Evolutionary conservation across 1,139 yeast genomes (phyloP), one percentile per base, ranked within the genome.

Genomic region (Geotrichum citri-aurantii): DNA sequence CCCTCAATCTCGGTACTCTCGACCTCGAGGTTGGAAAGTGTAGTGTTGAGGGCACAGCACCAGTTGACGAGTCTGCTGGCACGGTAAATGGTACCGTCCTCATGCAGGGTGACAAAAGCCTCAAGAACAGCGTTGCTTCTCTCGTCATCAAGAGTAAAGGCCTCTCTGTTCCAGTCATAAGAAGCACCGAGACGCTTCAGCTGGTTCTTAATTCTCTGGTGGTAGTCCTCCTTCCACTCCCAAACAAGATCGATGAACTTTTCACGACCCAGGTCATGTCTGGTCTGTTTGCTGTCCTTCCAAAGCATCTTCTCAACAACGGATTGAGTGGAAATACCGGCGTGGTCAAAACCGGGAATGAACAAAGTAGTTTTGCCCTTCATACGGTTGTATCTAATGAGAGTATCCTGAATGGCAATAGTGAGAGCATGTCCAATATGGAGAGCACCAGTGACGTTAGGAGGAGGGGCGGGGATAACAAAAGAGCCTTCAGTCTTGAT

Each of bases 371-470:
- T 91, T 76, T 88, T 89, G 58, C 99, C 99, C 76, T 86, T 86
- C 99, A 93, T 93, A 79, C 99, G 87, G 79, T 95, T 84, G 80
- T 83, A 93, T 76, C 99, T 84, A 65, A 91, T 85, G 71, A 93
- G 81, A 46, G 98, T 76, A 74, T 93, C 99, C 78, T 93, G 99
- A 71, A 93, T 88, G 51, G 98, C 80, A 63, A 92, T 90, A 23
- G 99, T 95, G 73, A 93, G 82, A 33, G 98, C 99, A 75, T 95
- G 99, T 68, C 99, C 99, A 73, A 93, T 95, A 75, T 93, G 99
- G 67, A 93, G 81, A 57, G 98, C 97, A 77, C 99, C 99, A 52
- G 99, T 93, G 65, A 95, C 96, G 72, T 93, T 93, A 70, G 99
- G 99, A 63, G 99, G 99, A 53, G 99, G 99, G 26, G 97, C 95